Evolutionary conservation across 192 early-diverging fungal genomes (phyloP).

Genomic region (Allomyces macrogynus): DNA sequence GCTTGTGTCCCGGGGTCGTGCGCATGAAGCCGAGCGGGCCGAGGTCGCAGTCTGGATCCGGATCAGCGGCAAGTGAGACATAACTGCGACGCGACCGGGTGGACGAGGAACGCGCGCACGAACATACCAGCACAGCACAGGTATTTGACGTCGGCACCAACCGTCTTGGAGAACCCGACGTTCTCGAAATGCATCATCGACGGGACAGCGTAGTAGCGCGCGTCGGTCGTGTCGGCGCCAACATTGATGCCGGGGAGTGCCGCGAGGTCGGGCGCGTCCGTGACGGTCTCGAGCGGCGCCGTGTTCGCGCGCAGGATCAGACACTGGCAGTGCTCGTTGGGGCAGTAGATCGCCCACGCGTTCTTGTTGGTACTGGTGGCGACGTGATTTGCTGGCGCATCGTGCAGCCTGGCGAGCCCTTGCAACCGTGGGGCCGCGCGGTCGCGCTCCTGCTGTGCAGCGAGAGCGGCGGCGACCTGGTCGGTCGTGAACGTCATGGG

Average conservation of each 20-base stretch:
- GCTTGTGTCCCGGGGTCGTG: constrained; percentile 2
- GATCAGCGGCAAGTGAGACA: no score
- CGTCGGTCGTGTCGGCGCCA: constrained; percentile 1
- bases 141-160: constrained; percentile 31
- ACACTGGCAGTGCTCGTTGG: constrained; percentile 21
- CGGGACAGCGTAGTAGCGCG: constrained; percentile 32
- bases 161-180: constrained; percentile 42
- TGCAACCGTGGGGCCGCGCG: no score
- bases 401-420: no score
- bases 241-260: neutral
- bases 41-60: constrained; percentile 36
- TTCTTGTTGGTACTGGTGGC: constrained; percentile 5
- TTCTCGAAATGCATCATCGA: constrained; percentile 63
- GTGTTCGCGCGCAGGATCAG: constrained; percentile 20
- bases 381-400: no score
- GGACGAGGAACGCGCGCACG: no score
- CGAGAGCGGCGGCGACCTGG: no score
- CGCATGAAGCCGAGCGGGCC: constrained; percentile 52
- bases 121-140: constrained; percentile 36
- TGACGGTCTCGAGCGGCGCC: constrained; percentile 13
- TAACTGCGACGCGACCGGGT: no score
- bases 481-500: no score
- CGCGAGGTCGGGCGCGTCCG: neutral
- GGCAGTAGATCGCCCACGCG: constrained; percentile 25
- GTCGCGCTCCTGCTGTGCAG: no score